Base-by-base conservation (phyloP, 352 stramenopile species). In the Globisporangium iwayamae region DNA sequence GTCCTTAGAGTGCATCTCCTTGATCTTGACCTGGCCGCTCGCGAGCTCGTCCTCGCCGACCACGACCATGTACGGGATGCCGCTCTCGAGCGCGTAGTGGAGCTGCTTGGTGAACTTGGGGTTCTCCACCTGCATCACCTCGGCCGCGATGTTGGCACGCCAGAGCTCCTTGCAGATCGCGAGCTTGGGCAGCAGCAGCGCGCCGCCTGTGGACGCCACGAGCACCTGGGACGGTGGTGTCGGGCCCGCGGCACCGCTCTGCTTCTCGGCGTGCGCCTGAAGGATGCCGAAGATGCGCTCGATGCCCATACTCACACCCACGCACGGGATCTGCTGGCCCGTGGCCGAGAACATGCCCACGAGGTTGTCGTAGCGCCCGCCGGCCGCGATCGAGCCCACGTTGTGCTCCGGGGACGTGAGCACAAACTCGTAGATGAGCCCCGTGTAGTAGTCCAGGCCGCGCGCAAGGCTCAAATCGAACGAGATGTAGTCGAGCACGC, bases 381-480 rank as follows among this genome's bases (percentile, higher is more conserved):
- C 97, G 47, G 96, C 97, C 34, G 94, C 97, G 74, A 99, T 99
- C 53, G 93, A 98, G 55, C 97, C 97, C 34, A 99, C 96, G 69
- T 98, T 90, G 64, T 92, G 79, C 65, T 90, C 85, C 5, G 76
- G 75, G 30, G 75, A 90, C 63, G 87, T 94, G 30, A 98, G 89
- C 34, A 99, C 94, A 57, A 98, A 98, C 80, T 99, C 97, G 77
- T 99, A 99, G 73, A 99, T 99, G 50, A 99, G 81, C 16, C 97
- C 97, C 16, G 97, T 99, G 82, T 99, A 99, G 89, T 99, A 99
- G 78, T 99, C 97, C 13, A 99, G 81, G 28, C 97, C 97, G 32
- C 97, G 91, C 16, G 97, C 97, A 50, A 99, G 83, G 70, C 87
- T 98, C 43, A 99, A 75, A 66, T 99, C 97, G 68, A 99, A 99